Evolutionary conservation across 2,329 filamentous ascomycete species (phyloP).

Genomic region (Pseudophaeomoniella oleicola): DNA sequence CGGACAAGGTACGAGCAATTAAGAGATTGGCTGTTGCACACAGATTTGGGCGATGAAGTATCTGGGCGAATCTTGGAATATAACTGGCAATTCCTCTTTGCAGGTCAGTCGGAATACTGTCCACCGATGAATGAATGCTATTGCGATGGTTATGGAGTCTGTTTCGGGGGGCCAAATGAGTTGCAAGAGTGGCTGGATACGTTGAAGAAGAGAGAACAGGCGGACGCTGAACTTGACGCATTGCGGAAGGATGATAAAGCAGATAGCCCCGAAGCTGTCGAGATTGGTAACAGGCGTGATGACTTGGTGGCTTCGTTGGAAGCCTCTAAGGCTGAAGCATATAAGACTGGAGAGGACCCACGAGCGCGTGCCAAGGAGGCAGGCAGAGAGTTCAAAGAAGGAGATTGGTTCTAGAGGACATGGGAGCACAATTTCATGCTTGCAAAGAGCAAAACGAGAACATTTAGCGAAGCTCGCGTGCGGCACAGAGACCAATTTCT

Average conservation of each 20-base stretch:
- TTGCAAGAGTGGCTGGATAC: conserved; percentile 1
- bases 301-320: background rate
- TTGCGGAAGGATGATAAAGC: background rate
- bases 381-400: background rate
- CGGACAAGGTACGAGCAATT: conserved; percentile 32
- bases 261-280: background rate
- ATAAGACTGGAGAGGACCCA: background rate
- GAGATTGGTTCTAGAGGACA: background rate
- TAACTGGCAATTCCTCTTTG: conserved; percentile 39
- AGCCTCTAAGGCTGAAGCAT: background rate
- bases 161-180: conserved; percentile 1
- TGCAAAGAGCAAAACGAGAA: too few species aligned
- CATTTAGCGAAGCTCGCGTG: too few species aligned
- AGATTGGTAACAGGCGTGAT: background rate
- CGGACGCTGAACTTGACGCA: conserved; percentile 1
- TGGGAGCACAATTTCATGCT: too few species aligned
- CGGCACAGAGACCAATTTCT: too few species aligned
- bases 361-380: background rate
- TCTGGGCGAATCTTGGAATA: conserved; percentile 39
- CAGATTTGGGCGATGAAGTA: conserved; percentile 30
- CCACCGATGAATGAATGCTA: conserved; percentile 32
- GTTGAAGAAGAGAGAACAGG: background rate
- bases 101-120: conserved; percentile 15
- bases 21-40: conserved; percentile 36
- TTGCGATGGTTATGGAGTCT: conserved; percentile 33